Base-by-base conservation (phyloP, 805 yeast genomes). In the Schwanniomyces vanrijiae region DNA sequence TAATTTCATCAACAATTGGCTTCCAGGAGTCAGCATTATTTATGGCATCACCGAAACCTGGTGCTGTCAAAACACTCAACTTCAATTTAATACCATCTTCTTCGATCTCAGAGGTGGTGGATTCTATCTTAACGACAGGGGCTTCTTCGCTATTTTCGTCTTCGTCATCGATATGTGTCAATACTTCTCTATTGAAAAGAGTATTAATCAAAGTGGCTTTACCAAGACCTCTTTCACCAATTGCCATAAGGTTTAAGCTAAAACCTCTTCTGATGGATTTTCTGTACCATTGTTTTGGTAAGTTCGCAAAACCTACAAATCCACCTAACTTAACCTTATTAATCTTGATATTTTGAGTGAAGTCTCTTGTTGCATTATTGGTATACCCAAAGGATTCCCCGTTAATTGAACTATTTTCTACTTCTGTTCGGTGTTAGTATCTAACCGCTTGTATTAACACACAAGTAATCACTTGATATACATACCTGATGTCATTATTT, bases 201-300 rank as follows among this genome's bases (percentile, higher is more conserved):
- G 98, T 91, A 71, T 90, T 90, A 61, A 94, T 81, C 62, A 94
- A 79, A 22, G 99, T 94, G 28, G 94, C 77, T 72, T 92, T 92
- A 59, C 99, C 99, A 52, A 92, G 76, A 4, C 99, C 97, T 50
- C 84, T 76, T 72, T 89, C 96, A 55, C 96, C 96, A 52, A 91
- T 96, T 48, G 89, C 90, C 82, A 94, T 81, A 51, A 94, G 65
- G 65, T 94, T 94, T 64, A 94, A 81, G 58, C 77, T 81, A 77
- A 94, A 94, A 11, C 99, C 99, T 62, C 88, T 81, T 68, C 87
- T 85, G 51, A 90, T 82, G 2, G 96, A 86, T 69, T 88, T 90
- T 71, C 96, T 84, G 73, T 94, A 98, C 97, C 97, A 94, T 75
- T 94, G 99, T 64, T 91, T 94, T 49, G 99, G 99, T 62, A 94